Evolutionary conservation across 331 rosid genomes (phyloP).

Genomic region (Dryas integrifolia): DNA sequence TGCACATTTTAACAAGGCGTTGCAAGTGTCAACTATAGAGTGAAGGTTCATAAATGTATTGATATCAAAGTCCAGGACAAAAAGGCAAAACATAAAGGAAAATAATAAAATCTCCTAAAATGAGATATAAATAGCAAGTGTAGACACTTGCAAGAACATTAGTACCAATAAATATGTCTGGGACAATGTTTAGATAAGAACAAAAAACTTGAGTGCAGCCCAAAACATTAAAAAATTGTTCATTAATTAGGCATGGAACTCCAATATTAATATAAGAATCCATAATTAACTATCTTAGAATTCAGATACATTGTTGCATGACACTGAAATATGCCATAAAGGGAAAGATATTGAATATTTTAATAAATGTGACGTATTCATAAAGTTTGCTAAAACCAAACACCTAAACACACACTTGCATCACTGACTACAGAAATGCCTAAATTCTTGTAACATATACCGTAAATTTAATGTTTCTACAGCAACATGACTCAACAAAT

Average conservation of each 20-base stretch:
- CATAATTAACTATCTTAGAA: constrained; percentile 1
- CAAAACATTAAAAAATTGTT: neutral
- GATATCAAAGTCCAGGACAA: neutral
- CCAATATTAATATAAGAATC: neutral
- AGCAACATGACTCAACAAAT: neutral
- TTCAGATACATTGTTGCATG: neutral
- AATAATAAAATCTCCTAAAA: neutral
- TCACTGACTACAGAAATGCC: neutral
- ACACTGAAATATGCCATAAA: neutral
- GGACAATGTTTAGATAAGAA: neutral
- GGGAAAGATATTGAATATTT: neutral
- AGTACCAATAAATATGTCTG: neutral
- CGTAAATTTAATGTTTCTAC: neutral
- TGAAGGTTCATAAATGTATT: neutral
- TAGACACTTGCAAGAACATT: neutral
- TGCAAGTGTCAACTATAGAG: constrained; percentile 11
- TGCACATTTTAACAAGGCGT: constrained; percentile 3
- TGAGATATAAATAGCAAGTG: neutral
- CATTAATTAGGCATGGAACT: neutral
- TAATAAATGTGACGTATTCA: no score
- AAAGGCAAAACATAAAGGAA: neutral
- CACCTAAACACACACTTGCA: neutral
- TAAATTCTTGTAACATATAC: neutral
- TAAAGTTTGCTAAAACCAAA: neutral
- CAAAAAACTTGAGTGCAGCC: neutral